Percentiles rank a stretch among this genome's conserved stretches.
Conservation (phyloP, 83 land plant species). For the Diphasiastrum complanatum region DNA sequence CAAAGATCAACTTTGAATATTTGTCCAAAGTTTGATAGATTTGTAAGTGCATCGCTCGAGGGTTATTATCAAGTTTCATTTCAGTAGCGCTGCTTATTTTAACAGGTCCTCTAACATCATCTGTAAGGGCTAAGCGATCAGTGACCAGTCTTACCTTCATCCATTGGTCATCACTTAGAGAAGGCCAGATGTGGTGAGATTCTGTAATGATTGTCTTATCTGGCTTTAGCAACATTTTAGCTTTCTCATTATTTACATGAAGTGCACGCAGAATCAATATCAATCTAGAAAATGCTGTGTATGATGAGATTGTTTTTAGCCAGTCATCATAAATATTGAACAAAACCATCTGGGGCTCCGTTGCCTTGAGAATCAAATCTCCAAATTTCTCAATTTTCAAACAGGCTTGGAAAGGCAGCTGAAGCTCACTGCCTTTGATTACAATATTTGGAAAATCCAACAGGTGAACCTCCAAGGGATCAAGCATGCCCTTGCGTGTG, state of each 20-base stretch:
- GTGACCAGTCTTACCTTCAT: slow-evolving; percentile 67
- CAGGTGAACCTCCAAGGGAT: slow-evolving; percentile 95
- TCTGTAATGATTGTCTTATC: slow-evolving; percentile 92
- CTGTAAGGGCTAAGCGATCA: too few species aligned
- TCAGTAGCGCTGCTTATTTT: too few species aligned
- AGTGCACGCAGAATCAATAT: slow-evolving; percentile 93
- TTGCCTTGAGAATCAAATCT: slow-evolving; percentile 89
- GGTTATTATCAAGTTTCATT: too few species aligned
- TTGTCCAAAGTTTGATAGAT: too few species aligned
- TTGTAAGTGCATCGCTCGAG: too few species aligned
- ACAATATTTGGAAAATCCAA: slow-evolving; percentile 98
- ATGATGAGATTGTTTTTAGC: slow-evolving; percentile 98
- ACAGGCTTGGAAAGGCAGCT: slow-evolving; percentile 98
- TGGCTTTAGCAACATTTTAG: slow-evolving; percentile 96
- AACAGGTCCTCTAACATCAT: too few species aligned
- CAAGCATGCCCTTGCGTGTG: slow-evolving; percentile 95
- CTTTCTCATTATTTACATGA: slow-evolving; percentile 99
- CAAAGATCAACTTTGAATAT: too few species aligned
- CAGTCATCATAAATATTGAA: slow-evolving; percentile 99
- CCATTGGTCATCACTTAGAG: slow-evolving; percentile 94
- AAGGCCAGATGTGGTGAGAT: slow-evolving; percentile 98
- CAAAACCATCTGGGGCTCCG: slow-evolving; percentile 98
- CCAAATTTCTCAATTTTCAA: slow-evolving; percentile 99
- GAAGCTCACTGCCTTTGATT: slow-evolving; percentile 97
- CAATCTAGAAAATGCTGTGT: slow-evolving; percentile 91